Conservation (phyloP, 352 stramenopile species). For the Globisporangium rhizosaccharum region DNA sequence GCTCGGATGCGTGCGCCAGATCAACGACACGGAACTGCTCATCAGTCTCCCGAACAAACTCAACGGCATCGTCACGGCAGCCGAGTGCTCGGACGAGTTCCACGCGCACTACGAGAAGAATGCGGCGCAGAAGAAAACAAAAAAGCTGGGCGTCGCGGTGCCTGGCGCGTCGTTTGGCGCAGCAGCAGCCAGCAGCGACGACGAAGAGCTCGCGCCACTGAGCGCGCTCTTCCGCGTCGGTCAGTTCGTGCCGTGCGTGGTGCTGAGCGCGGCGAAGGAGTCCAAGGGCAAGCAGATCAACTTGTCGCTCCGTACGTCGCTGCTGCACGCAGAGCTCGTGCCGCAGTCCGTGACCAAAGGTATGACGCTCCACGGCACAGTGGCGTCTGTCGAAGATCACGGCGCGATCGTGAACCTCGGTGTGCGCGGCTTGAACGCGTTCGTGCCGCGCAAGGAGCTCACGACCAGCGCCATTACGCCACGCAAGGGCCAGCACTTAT, state of each 20-base stretch:
- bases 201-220: slow-evolving; percentile 40
- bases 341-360: slow-evolving; percentile 59
- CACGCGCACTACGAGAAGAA: slow-evolving; percentile 23
- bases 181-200: slow-evolving; percentile 10
- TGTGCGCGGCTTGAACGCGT: slow-evolving; percentile 67
- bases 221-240: slow-evolving; percentile 60
- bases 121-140: slow-evolving; percentile 22
- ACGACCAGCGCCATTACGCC: slow-evolving; percentile 21
- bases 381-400: slow-evolving; percentile 92
- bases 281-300: slow-evolving; percentile 84
- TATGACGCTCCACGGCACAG: slow-evolving; percentile 77
- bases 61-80: slow-evolving; percentile 84
- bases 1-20: slow-evolving; percentile 86
- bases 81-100: slow-evolving; percentile 82
- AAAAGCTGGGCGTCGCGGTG: slow-evolving; percentile 12
- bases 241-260: slow-evolving; percentile 84
- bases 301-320: slow-evolving; percentile 81
- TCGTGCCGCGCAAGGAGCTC: slow-evolving; percentile 77
- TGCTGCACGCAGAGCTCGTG: slow-evolving; percentile 80
- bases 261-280: slow-evolving; percentile 70
- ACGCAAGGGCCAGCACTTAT: slow-evolving; percentile 56
- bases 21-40: slow-evolving; percentile 80
- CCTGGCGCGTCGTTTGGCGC: slow-evolving; percentile 7
- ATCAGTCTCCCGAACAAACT: slow-evolving; percentile 92
- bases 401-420: slow-evolving; percentile 91